These are phyloP conservation scores for Halenospora varia DNA, from an alignment of 495 filamentous ascomycete species.

Conservation along the genomic window DNA sequence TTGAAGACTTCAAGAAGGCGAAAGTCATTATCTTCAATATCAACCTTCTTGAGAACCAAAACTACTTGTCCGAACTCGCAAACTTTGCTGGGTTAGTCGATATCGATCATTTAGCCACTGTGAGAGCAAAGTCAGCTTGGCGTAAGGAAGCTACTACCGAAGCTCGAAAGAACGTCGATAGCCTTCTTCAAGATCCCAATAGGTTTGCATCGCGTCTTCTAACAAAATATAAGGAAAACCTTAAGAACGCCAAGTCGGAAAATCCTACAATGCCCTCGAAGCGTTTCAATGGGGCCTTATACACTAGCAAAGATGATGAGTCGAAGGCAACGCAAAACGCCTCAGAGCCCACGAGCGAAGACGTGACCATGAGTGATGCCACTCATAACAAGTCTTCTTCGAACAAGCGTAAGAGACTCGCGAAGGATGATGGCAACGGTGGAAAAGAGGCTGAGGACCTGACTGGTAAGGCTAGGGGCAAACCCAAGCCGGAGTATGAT, in stretches of 20 bases:
- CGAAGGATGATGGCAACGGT: too few relatives aligned
- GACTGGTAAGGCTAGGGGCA: too few relatives aligned
- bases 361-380: too few relatives aligned
- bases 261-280: slow-evolving; percentile 28
- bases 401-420: not conserved
- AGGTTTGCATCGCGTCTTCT: not conserved
- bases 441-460: not conserved
- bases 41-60: slow-evolving; percentile 37
- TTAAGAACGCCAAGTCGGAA: slow-evolving; percentile 7
- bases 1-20: slow-evolving; percentile 43
- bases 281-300: slow-evolving; percentile 27
- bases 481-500: not conserved
- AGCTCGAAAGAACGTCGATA: slow-evolving; percentile 38
- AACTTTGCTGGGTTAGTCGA: slow-evolving; percentile 41
- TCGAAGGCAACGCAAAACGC: too few relatives aligned
- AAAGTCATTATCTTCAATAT: slow-evolving; percentile 54
- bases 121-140: slow-evolving; percentile 46
- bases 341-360: too few relatives aligned
- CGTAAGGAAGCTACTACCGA: slow-evolving; percentile 37
- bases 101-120: slow-evolving; percentile 33
- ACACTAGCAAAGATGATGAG: slow-evolving; percentile 6
- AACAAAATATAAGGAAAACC: slow-evolving; percentile 22
- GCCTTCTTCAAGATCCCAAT: slow-evolving; percentile 18
- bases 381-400: too few relatives aligned
- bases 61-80: slow-evolving; percentile 48